phyloP scores from a whole-genome alignment of 2,329 filamentous ascomycete genomes.

The Waltergamsia citrina region DNA sequence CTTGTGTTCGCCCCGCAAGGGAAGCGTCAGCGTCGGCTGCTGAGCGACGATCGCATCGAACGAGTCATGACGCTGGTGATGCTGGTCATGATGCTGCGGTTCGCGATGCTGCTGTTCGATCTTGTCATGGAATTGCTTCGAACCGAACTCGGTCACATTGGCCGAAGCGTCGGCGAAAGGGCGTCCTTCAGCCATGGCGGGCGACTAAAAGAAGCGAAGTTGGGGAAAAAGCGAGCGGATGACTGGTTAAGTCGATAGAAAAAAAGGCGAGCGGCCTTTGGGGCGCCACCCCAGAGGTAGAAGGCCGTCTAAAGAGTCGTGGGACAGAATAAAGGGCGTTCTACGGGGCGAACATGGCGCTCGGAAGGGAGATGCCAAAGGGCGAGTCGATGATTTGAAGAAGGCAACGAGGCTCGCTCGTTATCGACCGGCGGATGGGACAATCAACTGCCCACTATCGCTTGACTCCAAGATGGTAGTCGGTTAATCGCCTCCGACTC shows the following conservation, averaged over 20 bases:
- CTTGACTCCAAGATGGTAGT: too few species aligned
- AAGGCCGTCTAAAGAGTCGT: conserved; percentile 3
- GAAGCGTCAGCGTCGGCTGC: conserved; percentile 37
- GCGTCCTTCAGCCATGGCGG: conserved; percentile 22
- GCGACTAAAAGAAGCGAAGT: conserved; percentile 4
- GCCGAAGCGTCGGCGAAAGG: conserved; percentile 46
- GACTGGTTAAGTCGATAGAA: conserved; percentile 6
- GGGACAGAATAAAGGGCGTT: background rate
- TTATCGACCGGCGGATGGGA: background rate
- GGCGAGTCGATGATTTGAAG: background rate
- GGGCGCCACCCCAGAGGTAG: conserved; percentile 6
- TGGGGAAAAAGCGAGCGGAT: conserved; percentile 11
- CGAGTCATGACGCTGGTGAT: conserved; percentile 8
- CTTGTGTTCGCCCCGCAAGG: conserved; percentile 30
- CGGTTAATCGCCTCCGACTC: too few species aligned
- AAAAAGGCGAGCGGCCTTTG: conserved; percentile 2
- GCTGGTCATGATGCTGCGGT: conserved; percentile 11
- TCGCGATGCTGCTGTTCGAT: conserved; percentile 36
- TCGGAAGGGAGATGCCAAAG: background rate
- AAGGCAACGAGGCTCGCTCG: background rate
- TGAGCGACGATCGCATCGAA: conserved; percentile 8
- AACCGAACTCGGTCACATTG: conserved; percentile 58
- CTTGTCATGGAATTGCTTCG: conserved; percentile 54
- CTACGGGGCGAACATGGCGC: background rate
- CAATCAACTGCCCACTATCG: too few species aligned